Base-by-base conservation (phyloP, 257 asterid genomes). In the Capsicum chinense region DNA sequence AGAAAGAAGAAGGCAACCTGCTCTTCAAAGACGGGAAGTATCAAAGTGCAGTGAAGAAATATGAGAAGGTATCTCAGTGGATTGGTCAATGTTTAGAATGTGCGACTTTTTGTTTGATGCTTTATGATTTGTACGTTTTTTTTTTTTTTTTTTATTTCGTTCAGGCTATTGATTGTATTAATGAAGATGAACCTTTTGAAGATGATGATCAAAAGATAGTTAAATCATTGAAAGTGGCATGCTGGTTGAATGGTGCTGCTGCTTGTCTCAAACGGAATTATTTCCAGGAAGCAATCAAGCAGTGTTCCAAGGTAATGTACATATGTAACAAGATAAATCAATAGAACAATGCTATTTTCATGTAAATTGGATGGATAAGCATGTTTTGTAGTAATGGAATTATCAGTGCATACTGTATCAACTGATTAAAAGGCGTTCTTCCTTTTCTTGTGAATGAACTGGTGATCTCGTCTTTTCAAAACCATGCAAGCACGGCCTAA, bases 201-300 rank as follows among this genome's bases (percentile, higher is more conserved):
- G 92, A 86, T 59, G 86, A 87, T 70, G 93, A 91, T 60, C 88
- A 89, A 83, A 92, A 85, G 86, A 78, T 71, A 10, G 89, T 89
- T 48, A 86, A 88, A 82, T 85, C 93, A 8, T 80, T 93, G 86
- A 89, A 90, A 88, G 84, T 91, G 58, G 87, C 90, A 44, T 89
- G 94, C 87, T 93, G 95, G 97, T 88, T 91, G 85, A 93, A 93
- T 71, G 80, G 91, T 83, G 94, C 96, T 80, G 97, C 97, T 86
- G 91, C 91, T 82, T 85, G 86, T 87, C 92, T 92, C 83, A 92
- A 92, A 87, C 87, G 83, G 76, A 88, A 88, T 81, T 87, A 92
- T 80, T 91, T 88, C 84, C 86, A 83, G 79, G 91, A 86, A 85
- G 92, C 87, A 11, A 85, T 89, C 63, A 89, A 85, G 83, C 90